phyloP scores from a whole-genome alignment of 192 early-diverging fungal genomes.

The Backusella westeae region DNA sequence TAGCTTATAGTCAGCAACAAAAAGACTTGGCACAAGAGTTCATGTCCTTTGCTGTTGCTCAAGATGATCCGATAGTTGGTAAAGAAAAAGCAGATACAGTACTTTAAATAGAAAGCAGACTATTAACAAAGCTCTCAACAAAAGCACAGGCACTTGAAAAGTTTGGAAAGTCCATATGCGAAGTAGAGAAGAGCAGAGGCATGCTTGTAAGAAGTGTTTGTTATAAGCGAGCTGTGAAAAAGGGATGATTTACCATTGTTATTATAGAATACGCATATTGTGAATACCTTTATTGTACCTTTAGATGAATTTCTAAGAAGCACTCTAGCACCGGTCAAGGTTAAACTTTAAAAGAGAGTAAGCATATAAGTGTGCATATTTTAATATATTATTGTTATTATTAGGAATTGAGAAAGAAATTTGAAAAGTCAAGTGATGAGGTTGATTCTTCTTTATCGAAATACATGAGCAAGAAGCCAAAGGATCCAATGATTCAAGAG shows the following conservation, averaged over 20 bases:
- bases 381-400: background rate
- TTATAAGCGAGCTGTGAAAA: background rate
- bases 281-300: constrained; percentile 68
- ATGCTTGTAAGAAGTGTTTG: constrained; percentile 45
- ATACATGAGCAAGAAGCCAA: constrained; percentile 61
- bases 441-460: constrained; percentile 53
- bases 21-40: constrained; percentile 54
- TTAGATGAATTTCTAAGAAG: constrained; percentile 61
- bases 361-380: background rate
- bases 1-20: constrained; percentile 52
- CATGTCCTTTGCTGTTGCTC: constrained; percentile 44
- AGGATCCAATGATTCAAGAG: constrained; percentile 57
- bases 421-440: constrained; percentile 62
- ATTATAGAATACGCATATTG: constrained; percentile 59
- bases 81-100: background rate
- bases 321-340: constrained; percentile 53
- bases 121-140: background rate
- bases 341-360: constrained; percentile 18
- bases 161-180: constrained; percentile 51
- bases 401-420: constrained; percentile 57
- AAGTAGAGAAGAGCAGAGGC: constrained; percentile 50
- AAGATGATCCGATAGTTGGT: constrained; percentile 51
- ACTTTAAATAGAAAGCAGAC: background rate
- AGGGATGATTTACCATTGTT: background rate
- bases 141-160: constrained; percentile 50